Evolutionary conservation across 345 rosid genomes (phyloP).

Genomic region (Brassica incana): DNA sequence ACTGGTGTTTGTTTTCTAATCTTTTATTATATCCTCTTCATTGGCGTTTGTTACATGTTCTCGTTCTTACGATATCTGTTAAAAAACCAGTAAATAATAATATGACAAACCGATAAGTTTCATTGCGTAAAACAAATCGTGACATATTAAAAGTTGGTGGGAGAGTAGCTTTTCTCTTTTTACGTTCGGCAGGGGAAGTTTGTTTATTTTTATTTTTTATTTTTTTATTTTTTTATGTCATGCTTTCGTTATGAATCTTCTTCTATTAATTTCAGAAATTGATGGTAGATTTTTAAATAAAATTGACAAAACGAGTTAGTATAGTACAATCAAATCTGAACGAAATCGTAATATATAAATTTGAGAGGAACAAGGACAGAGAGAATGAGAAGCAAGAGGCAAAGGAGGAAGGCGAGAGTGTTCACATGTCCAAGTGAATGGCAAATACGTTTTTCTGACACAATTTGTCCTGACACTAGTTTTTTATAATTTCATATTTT

Average conservation of each 20-base stretch:
- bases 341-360: background rate
- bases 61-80: background rate
- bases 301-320: background rate
- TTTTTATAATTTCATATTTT: background rate
- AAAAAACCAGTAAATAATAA: background rate
- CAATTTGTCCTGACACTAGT: constrained; percentile 27
- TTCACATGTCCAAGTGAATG: constrained; percentile 48
- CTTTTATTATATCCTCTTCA: background rate
- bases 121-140: background rate
- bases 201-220: background rate
- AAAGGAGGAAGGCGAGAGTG: constrained; percentile 27
- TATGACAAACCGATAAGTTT: background rate
- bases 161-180: background rate
- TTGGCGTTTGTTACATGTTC: background rate
- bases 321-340: constrained; percentile 30
- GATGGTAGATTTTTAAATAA: background rate
- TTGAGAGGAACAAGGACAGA: constrained; percentile 11
- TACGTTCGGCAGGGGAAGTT: constrained; percentile 17
- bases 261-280: background rate
- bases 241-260: background rate
- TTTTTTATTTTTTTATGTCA: background rate
- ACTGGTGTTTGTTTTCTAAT: background rate
- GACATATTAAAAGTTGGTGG: background rate
- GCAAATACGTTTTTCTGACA: constrained; percentile 48
- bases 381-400: constrained; percentile 38